Evolutionary conservation across 2,329 filamentous ascomycete genomes (phyloP).

Genomic region (Aaosphaeria pasadenensis): DNA sequence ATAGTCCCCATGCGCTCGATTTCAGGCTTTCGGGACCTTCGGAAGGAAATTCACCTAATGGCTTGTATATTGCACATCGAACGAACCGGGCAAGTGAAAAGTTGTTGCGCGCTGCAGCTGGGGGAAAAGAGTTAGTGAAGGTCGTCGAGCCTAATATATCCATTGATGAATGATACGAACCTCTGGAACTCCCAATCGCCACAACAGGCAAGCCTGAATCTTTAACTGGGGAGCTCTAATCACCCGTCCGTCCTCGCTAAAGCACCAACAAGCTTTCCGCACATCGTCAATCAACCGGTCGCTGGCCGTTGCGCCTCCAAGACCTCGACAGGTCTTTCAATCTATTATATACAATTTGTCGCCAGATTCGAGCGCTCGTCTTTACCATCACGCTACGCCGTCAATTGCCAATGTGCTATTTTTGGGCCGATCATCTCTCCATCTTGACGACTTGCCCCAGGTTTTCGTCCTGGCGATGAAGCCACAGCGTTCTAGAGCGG

Average conservation of each 20-base stretch:
- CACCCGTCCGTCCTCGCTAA: slow-evolving; percentile 21
- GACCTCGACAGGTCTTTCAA: slow-evolving; percentile 31
- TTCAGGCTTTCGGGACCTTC: background rate
- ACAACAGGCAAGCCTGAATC: slow-evolving; percentile 7
- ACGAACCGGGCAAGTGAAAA: no score
- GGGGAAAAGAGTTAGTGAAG: slow-evolving; percentile 1
- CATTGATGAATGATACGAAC: slow-evolving; percentile 29
- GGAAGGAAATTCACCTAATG: background rate
- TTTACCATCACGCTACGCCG: slow-evolving; percentile 13
- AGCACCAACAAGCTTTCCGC: slow-evolving; percentile 12
- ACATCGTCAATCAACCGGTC: slow-evolving; percentile 23
- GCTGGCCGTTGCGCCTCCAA: slow-evolving; percentile 7
- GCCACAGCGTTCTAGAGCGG: slow-evolving; percentile 25
- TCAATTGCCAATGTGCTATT: slow-evolving; percentile 19
- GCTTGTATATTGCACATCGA: background rate
- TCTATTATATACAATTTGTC: slow-evolving; percentile 29
- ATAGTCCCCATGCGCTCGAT: no score
- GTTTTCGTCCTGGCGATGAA: background rate
- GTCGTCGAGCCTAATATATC: slow-evolving; percentile 10
- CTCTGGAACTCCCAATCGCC: slow-evolving; percentile 4
- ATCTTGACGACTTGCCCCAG: slow-evolving; percentile 11
- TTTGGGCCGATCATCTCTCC: slow-evolving; percentile 13
- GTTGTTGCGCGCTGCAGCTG: background rate
- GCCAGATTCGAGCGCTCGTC: slow-evolving; percentile 7
- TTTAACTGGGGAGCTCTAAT: slow-evolving; percentile 12